Evolutionary conservation across 345 rosid species (phyloP), one percentile per base, ranked within the genome.

Genomic region (Hibiscus mutabilis): DNA sequence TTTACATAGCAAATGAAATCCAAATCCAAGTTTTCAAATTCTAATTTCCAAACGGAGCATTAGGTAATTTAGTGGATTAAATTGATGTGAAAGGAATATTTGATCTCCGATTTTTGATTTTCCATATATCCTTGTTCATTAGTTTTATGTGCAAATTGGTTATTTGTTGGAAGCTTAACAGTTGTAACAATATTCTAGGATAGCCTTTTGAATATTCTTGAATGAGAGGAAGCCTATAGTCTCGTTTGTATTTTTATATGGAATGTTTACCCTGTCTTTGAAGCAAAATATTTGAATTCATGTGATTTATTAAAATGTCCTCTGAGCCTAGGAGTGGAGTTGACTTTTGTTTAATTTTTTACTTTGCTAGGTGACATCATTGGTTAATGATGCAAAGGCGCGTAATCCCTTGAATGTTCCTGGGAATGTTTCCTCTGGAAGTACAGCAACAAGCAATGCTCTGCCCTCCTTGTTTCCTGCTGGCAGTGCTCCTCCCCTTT

Each of bases 401-500:
- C 93, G 97, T 71, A 75, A 78, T 76, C 90, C 97, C 72, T 79
- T 95, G 81, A 92, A 86, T 80, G 86, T 81, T 24, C 65, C 86
- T 66, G 91, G 90, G n/a, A 92, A 78, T 76, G 82, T 88, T 42
- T 86, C 92, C 70, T 75, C 80, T 82, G 74, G 93, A 69, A 84
- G 71, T 77, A 63, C 88, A 78, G 77, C 85, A 56, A 44, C 86
- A 2, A 81, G 82, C 81, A 87, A 82, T 81, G 74, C 94, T 31
- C 69, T 95, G 73, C 99, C 99, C 10, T 95, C 99, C 49, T 86
- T 95, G 88, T 95, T 95, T 83, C 97, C 97, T 64, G 88, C 89
- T 63, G 99, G 97, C 67, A 90, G 96, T 76, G 87, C 97, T 24
- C 99, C 99, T 74, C 97, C 99, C 4, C 96, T 95, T 72, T 95